phyloP scores from a whole-genome alignment of 2,329 filamentous ascomycete species.

The Clarireedia monteithiana region DNA sequence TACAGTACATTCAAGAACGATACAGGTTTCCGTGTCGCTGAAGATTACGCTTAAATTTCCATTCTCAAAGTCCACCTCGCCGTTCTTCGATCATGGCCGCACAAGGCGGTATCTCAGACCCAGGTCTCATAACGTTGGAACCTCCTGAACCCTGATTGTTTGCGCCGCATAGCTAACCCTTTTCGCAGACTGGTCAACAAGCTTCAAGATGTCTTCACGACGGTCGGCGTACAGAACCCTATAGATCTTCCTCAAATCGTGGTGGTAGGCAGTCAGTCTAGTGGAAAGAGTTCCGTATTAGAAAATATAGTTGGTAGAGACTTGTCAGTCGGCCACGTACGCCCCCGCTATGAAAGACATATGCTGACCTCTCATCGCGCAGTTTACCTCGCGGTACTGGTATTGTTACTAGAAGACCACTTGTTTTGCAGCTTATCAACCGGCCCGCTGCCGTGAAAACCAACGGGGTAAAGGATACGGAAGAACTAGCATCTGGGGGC shows the following conservation, averaged over 20 bases:
- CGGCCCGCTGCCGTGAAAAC: constrained; percentile 54
- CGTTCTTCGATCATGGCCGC: constrained; percentile 17
- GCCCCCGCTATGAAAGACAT: constrained; percentile 10
- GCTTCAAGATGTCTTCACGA: constrained; percentile 98
- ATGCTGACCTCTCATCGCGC: constrained; percentile 22
- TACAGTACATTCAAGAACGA: background rate
- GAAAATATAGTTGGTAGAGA: constrained; percentile 98
- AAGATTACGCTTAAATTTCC: background rate
- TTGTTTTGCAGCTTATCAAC: constrained; percentile 98
- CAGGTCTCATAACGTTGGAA: constrained; percentile 56
- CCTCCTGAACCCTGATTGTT: constrained; percentile 15
- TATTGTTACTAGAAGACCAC: constrained; percentile 91
- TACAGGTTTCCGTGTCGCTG: background rate
- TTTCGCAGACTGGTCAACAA: constrained; percentile 79
- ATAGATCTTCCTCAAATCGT: constrained; percentile 98
- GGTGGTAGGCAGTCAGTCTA: constrained; percentile 96
- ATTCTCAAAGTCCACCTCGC: background rate
- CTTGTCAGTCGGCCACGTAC: constrained; percentile 61
- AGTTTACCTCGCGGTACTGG: constrained; percentile 95
- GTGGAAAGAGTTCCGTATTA: constrained; percentile 97
- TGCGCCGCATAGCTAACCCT: constrained; percentile 23
- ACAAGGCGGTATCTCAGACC: constrained; percentile 56
- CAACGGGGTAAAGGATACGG: constrained; percentile 58
- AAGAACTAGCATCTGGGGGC: constrained; percentile 55
- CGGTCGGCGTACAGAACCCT: constrained; percentile 96